A percentile compares a stretch with the other conserved stretches of the same genome.
Conservation (phyloP, 2,329 filamentous ascomycete species). For the Lasiodiplodia sp. region DNA sequence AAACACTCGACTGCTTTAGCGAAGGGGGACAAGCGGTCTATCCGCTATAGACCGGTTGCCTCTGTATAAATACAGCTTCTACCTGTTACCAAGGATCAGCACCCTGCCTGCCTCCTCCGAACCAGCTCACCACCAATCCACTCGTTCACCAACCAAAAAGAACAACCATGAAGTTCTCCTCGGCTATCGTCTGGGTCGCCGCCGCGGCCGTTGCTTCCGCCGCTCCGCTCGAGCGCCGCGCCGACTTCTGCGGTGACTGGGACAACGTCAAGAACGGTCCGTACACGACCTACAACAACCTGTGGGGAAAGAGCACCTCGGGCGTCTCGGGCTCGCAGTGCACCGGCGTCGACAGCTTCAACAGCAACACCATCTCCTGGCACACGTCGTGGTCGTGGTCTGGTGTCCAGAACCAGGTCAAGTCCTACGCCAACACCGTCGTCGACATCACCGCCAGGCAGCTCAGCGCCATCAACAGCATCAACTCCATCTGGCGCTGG, state of each 20-base stretch:
- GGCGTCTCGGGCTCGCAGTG: constrained; percentile 57
- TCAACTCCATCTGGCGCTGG: constrained; percentile 58
- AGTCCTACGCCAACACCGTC: constrained; percentile 52
- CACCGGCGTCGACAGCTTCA: constrained; percentile 51
- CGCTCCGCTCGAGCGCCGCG: constrained; percentile 40
- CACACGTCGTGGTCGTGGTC: constrained; percentile 53
- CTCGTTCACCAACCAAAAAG: background rate
- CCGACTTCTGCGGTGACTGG: constrained; percentile 45
- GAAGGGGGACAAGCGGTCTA: background rate
- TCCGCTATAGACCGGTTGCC: background rate
- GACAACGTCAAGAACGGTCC: constrained; percentile 38
- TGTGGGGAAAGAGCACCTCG: constrained; percentile 50
- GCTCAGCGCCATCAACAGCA: constrained; percentile 48
- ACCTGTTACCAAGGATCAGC: background rate
- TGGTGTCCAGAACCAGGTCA: constrained; percentile 48
- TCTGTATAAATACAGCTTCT: background rate
- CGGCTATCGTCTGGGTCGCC: constrained; percentile 36
- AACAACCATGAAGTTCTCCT: constrained; percentile 40
- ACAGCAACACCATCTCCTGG: constrained; percentile 51
- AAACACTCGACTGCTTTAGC: background rate
- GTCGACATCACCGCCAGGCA: constrained; percentile 33
- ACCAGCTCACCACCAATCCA: background rate
- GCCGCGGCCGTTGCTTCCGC: constrained; percentile 41
- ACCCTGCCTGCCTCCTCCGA: background rate
- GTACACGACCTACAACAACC: constrained; percentile 49